phyloP scores from a whole-genome alignment of 2,329 filamentous ascomycete species.

The Biscogniauxia sp. region DNA sequence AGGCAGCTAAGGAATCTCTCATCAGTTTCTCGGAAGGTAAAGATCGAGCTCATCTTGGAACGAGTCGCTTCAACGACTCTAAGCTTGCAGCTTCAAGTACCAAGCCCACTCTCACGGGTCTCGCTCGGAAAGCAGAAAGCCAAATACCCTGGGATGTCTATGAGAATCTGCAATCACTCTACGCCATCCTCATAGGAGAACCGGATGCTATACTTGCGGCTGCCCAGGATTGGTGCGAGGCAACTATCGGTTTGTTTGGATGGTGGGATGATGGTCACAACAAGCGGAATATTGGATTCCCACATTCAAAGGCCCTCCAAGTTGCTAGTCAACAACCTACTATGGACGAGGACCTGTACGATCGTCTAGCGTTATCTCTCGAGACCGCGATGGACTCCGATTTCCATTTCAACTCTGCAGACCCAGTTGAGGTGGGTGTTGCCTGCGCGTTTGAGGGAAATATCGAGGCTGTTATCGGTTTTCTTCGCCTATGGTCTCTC shows the following conservation, averaged over 20 bases:
- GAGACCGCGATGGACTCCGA: slow-evolving; percentile 66
- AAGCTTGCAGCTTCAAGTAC: slow-evolving; percentile 38
- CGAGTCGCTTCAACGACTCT: slow-evolving; percentile 33
- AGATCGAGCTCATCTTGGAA: slow-evolving; percentile 41
- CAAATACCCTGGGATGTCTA: slow-evolving; percentile 89
- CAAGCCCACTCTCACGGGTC: slow-evolving; percentile 56
- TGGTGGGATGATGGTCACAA: slow-evolving; percentile 85
- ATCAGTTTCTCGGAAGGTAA: slow-evolving; percentile 77
- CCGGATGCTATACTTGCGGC: slow-evolving; percentile 71
- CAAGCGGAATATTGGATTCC: slow-evolving; percentile 35
- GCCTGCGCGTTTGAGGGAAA: slow-evolving; percentile 83
- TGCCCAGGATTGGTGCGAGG: slow-evolving; percentile 90
- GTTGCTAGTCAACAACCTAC: slow-evolving; percentile 39
- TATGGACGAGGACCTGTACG: slow-evolving; percentile 67
- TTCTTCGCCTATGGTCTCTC: slow-evolving; percentile 78
- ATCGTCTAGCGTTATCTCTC: slow-evolving; percentile 70
- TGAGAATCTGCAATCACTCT: slow-evolving; percentile 76
- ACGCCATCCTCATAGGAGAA: slow-evolving; percentile 76
- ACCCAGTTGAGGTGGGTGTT: slow-evolving; percentile 75
- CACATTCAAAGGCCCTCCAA: slow-evolving; percentile 39
- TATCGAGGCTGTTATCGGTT: slow-evolving; percentile 68
- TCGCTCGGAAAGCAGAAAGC: slow-evolving; percentile 76
- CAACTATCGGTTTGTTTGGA: slow-evolving; percentile 74
- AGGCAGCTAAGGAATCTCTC: slow-evolving; percentile 67
- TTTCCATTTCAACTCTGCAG: slow-evolving; percentile 73